Evolutionary conservation across 2,329 filamentous ascomycete species (phyloP), one percentile per base, ranked within the genome.

Genomic region (Pseudogymnoascus sp.): DNA sequence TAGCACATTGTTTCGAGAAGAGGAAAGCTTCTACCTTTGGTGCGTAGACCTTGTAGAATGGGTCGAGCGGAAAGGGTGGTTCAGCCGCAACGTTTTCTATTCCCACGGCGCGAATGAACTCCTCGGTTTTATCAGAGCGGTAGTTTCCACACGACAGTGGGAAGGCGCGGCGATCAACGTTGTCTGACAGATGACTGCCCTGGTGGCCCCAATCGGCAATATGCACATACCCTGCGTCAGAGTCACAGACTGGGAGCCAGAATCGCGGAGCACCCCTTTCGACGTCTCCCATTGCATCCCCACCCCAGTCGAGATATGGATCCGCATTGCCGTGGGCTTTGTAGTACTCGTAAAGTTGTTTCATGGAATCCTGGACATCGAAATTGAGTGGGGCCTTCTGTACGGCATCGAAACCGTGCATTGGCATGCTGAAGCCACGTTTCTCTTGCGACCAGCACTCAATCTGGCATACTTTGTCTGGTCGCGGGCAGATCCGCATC

Each of bases 391-490:
- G 58, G 9, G 33, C 33, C 1, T 3, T 13, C 21, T 25, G 35
- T 7, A 59, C 35, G 13, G 33, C 10, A 27, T 9, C 2, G 5
- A 59, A 37, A n/a, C 58, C 58, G 27, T 59, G 58, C 58, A 59
- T 37, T 8, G 58, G 58, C 58, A 59, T 59, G 18, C 35, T 59
- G 21, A 37, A 59, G 58, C 58, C 58, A 37, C 37, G 33, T 33
- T 59, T 59, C 12, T 59, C 58, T 27, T 59, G 58, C 8, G 58
- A 59, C 58, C 58, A 59, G 35, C 58, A 59, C 27, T 59, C 58
- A 37, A 59, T 31, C 33, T 59, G 58, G 58, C 58, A 59, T n/a
- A 59, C 58, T 39, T 59, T 59, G 58, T 59, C 58, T 12, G 58
- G 35, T 10, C 58, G 58, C 7, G 58, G 58, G 5, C 58, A 59